Evolutionary conservation across 2,329 filamentous ascomycete species (phyloP).

Genomic region (Pseudopyrenochaeta lycopersici): DNA sequence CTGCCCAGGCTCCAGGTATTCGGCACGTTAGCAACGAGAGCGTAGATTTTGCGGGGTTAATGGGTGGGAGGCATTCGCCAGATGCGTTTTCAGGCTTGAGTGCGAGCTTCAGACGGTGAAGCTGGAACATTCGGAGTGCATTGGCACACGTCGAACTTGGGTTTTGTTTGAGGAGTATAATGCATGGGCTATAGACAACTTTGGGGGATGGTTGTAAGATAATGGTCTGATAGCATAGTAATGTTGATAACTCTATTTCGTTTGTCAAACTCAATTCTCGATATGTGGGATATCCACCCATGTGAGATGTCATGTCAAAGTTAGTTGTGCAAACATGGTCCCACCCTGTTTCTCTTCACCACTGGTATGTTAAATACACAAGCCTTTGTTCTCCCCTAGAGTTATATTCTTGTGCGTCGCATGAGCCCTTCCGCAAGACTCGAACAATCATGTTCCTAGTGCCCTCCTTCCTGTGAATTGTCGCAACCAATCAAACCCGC

Average conservation of each 20-base stretch:
- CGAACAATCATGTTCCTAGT: neutral
- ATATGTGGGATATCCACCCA: neutral
- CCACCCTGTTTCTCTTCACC: no score
- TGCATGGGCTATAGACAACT: neutral
- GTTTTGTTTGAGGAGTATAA: neutral
- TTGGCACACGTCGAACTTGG: neutral
- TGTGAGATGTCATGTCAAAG: no score
- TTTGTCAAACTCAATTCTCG: neutral
- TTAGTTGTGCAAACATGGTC: no score
- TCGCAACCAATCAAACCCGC: neutral
- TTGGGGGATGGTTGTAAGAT: neutral
- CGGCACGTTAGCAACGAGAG: conserved; percentile 74
- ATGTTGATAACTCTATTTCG: neutral
- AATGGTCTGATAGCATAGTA: neutral
- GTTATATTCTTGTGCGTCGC: neutral
- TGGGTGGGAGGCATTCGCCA: conserved; percentile 76
- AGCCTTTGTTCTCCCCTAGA: neutral
- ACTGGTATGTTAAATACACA: no score
- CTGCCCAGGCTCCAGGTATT: conserved; percentile 28
- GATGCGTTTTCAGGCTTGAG: conserved; percentile 82
- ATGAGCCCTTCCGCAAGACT: neutral
- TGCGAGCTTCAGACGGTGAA: conserved; percentile 56
- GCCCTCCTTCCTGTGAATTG: neutral
- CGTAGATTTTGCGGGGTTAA: conserved; percentile 68
- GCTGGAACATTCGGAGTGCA: neutral